Base-by-base conservation (phyloP, 2,329 filamentous ascomycete species). In the Fusarium subglutinans region DNA sequence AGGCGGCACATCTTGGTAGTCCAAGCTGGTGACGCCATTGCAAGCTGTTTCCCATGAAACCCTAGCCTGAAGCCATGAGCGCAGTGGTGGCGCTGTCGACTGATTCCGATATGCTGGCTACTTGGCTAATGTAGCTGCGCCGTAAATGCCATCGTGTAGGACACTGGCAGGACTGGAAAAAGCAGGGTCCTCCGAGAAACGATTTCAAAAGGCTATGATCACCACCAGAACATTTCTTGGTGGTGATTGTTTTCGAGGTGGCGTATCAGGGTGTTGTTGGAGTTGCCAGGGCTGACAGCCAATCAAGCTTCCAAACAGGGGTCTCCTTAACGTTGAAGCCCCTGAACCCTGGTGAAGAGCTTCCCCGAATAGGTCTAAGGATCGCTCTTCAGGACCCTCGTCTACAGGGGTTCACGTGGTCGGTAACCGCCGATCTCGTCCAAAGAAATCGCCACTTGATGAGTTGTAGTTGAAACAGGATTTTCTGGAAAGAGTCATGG, bases 11-110 rank as follows among this genome's bases (percentile, higher is more conserved):
- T 74, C 58, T 66, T 71, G 68, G 37, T 53, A 69, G 48, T 56
- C 58, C 57, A 40, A 63, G 55, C 51, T 37, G 45, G 66, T 80
- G 78, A 80, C 78, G 77, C 75, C 78, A 80, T 79, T 57, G 51
- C 67, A 58, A 73, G 62, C 57, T 64, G 40, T 41, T 67, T 61
- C 43, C 51, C 44, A 48, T 54, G 57, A 56, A 65, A 38, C 62
- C 58, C 65, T 47, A 58, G 53, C 56, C 47, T 62, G 55, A 9
- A 30, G 64, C 53, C 62, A 64, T 62, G 59, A 60, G 48, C 20
- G 50, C 24, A 41, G 44, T 51, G 41, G 53, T 38, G 58, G 61
- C 40, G 53, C 22, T 48, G 35, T 50, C 66, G 64, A 63, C 65
- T 50, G 63, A 62, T 63, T 38, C 44, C 58, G 33, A 57, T 33